These are phyloP conservation scores for Pestalotiopsis sp. DNA, from an alignment of 2,329 filamentous ascomycete species.

Conservation along the genomic window DNA sequence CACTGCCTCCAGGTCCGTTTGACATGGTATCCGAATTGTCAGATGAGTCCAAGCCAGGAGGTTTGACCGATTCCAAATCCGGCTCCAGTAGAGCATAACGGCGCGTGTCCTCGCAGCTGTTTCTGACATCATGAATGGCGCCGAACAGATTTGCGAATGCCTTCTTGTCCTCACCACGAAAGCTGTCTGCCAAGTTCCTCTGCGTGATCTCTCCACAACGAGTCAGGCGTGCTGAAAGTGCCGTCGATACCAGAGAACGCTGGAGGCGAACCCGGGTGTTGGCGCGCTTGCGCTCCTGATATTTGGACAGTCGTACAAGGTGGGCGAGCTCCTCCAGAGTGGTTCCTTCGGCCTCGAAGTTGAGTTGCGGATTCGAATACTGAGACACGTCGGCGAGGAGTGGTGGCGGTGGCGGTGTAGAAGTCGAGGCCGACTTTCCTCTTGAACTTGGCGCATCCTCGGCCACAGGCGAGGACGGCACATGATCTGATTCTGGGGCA, in stretches of 20 bases:
- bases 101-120: slow-evolving; percentile 73
- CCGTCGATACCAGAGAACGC: slow-evolving; percentile 73
- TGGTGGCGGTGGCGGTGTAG: slow-evolving; percentile 48
- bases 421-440: slow-evolving; percentile 44
- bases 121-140: slow-evolving; percentile 78
- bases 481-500: slow-evolving; percentile 19
- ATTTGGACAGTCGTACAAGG: slow-evolving; percentile 75
- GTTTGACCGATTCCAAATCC: slow-evolving; percentile 67
- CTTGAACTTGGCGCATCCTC: slow-evolving; percentile 34
- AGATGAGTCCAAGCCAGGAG: slow-evolving; percentile 48
- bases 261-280: slow-evolving; percentile 75
- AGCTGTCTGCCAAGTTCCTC: slow-evolving; percentile 76
- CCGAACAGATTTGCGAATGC: slow-evolving; percentile 75
- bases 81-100: slow-evolving; percentile 73
- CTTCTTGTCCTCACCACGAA: slow-evolving; percentile 78
- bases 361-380: slow-evolving; percentile 64
- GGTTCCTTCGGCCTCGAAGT: slow-evolving; percentile 65
- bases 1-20: slow-evolving; percentile 40
- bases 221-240: slow-evolving; percentile 73
- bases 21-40: slow-evolving; percentile 54
- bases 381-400: slow-evolving; percentile 67
- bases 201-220: slow-evolving; percentile 76
- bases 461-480: slow-evolving; percentile 23
- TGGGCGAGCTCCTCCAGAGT: slow-evolving; percentile 79
- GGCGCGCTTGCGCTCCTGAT: slow-evolving; percentile 79